These are phyloP conservation scores for Mortierella sp. DNA, from an alignment of 371 early-diverging fungal genomes.

Conservation along the genomic window DNA sequence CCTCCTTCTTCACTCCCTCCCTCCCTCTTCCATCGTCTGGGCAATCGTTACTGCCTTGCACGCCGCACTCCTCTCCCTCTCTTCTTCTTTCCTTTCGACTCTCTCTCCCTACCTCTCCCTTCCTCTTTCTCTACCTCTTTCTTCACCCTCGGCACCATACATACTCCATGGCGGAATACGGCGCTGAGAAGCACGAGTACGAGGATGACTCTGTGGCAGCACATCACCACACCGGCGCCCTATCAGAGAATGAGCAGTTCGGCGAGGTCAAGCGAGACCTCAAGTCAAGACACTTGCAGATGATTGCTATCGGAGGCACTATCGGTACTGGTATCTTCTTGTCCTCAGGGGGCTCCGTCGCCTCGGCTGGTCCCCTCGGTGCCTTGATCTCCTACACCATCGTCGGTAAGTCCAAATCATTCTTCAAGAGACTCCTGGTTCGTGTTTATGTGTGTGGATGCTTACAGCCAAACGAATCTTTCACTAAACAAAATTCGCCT, in stretches of 20 bases:
- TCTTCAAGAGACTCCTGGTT: not conserved
- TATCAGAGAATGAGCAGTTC: slow-evolving; percentile 10
- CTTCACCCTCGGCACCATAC: not conserved
- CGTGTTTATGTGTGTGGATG: not conserved
- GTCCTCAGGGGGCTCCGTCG: slow-evolving; percentile 82
- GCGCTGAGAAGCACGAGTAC: slow-evolving; percentile 25
- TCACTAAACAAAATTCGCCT: not conserved
- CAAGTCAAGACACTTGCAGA: slow-evolving; percentile 32
- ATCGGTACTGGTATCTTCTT: slow-evolving; percentile 87
- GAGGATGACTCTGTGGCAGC: not conserved
- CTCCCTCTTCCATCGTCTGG: slow-evolving; percentile 13
- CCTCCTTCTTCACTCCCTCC: not conserved
- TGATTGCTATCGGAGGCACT: slow-evolving; percentile 39
- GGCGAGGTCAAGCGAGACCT: slow-evolving; percentile 35
- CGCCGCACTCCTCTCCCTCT: not conserved
- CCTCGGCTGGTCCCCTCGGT: slow-evolving; percentile 85
- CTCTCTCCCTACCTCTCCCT: not conserved
- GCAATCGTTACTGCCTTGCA: slow-evolving; percentile 28
- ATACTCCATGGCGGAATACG: not conserved
- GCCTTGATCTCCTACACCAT: slow-evolving; percentile 78
- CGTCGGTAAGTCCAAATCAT: slow-evolving; percentile 63
- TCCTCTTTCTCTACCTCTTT: not conserved
- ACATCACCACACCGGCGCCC: not conserved
- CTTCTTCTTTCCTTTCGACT: not conserved
- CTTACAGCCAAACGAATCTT: not conserved